phyloP scores from a whole-genome alignment of 106 monocot species.

The Allium fistulosum region DNA sequence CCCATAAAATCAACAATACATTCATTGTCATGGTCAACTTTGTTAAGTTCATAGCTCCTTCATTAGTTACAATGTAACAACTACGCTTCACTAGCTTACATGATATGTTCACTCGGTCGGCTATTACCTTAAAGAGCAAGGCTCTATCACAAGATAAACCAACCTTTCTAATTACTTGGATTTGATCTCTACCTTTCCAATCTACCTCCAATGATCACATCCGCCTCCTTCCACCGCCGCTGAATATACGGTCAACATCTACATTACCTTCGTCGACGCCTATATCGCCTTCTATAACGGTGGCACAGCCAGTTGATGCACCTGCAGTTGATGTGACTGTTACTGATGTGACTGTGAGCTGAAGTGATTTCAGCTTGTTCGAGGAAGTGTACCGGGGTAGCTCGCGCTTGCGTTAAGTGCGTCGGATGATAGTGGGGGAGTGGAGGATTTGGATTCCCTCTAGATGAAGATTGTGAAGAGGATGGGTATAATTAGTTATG shows the following conservation, averaged over 20 bases:
- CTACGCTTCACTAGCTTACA: too few species aligned
- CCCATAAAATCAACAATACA: too few species aligned
- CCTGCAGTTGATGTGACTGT: not conserved
- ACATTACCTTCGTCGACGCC: conserved; percentile 3
- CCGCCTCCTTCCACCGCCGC: not conserved
- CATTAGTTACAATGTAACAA: too few species aligned
- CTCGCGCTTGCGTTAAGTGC: conserved; percentile 83
- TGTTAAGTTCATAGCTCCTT: too few species aligned
- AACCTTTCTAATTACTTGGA: too few species aligned
- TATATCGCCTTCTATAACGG: conserved; percentile 1
- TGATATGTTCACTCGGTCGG: too few species aligned
- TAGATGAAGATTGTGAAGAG: conserved; percentile 63
- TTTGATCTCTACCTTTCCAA: too few species aligned
- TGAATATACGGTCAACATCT: not conserved
- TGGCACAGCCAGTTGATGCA: too few species aligned
- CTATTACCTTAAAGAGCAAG: too few species aligned
- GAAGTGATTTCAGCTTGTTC: conserved; percentile 22
- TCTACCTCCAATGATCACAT: conserved; percentile 13
- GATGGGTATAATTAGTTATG: conserved; percentile 43
- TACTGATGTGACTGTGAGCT: not conserved
- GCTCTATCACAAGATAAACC: too few species aligned
- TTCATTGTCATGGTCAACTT: too few species aligned
- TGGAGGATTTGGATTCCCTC: conserved; percentile 77
- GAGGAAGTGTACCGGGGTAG: conserved; percentile 94
- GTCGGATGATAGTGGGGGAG: conserved; percentile 57